Conservation (phyloP, 2,329 filamentous ascomycete genomes). For the Claviceps spartinae region DNA sequence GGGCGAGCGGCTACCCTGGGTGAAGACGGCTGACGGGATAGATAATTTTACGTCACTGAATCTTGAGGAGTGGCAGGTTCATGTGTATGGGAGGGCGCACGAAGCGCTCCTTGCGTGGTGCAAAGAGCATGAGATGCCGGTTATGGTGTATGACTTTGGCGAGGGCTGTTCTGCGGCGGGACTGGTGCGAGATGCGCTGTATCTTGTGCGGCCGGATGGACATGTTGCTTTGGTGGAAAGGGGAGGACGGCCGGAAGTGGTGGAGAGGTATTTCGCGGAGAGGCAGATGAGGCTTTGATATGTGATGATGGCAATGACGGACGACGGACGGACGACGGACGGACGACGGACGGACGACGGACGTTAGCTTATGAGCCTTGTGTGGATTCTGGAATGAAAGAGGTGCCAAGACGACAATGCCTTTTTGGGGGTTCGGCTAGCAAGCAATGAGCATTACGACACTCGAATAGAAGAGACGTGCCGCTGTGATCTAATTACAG, state of each 20-base stretch:
- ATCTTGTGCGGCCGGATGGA: constrained; percentile 1
- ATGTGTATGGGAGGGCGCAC: neutral
- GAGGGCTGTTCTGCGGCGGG: neutral
- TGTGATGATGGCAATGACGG: neutral
- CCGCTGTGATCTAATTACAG: neutral
- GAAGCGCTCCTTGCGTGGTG: neutral
- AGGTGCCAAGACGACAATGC: too few species aligned
- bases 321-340: too few species aligned
- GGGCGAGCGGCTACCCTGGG: constrained; percentile 1
- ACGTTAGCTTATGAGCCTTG: too few species aligned
- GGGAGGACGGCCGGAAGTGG: neutral
- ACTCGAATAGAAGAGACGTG: neutral
- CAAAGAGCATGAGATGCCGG: neutral
- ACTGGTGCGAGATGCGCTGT: neutral
- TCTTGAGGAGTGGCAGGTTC: constrained; percentile 1
- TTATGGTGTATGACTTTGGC: neutral
- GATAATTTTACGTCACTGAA: neutral
- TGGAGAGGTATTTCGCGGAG: neutral
- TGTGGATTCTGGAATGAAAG: too few species aligned
- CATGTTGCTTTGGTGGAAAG: neutral
- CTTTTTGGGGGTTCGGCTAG: too few species aligned
- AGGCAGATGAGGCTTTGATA: neutral
- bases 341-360: neutral
- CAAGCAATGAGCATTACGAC: neutral
- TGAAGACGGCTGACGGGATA: neutral